A percentile compares a stretch with the other conserved stretches of the same genome.
Evolutionary conservation across 306 rosid species (phyloP).

Genomic region (Medicago lupulina): DNA sequence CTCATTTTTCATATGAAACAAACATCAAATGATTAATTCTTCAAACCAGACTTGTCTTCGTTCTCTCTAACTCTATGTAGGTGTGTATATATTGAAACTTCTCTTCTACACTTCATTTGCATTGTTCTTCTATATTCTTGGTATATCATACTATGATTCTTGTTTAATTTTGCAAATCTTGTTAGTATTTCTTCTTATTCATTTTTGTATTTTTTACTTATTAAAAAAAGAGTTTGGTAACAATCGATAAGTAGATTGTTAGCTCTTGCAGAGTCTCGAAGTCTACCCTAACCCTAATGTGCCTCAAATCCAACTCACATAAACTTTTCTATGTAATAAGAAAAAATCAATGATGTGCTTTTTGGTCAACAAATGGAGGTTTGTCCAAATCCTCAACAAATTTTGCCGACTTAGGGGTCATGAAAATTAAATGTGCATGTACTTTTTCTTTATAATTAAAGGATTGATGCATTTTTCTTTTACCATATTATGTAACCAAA

Average conservation of each 20-base stretch:
- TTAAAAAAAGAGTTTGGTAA: no score
- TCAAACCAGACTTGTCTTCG: background rate
- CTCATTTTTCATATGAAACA: background rate
- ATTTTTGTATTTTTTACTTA: background rate
- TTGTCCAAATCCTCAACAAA: background rate
- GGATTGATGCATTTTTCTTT: no score
- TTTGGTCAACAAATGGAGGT: background rate
- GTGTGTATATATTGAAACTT: background rate
- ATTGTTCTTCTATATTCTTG: background rate
- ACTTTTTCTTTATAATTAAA: no score
- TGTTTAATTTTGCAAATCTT: background rate
- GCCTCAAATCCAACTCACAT: no score
- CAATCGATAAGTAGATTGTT: no score
- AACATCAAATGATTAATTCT: background rate
- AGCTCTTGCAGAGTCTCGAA: no score
- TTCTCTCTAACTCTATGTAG: background rate
- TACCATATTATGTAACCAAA: no score
- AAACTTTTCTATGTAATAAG: no score
- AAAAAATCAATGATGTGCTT: background rate
- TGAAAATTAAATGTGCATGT: background rate
- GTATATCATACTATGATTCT: background rate
- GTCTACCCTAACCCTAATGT: no score
- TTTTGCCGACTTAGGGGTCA: constrained; percentile 1
- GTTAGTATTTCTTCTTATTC: background rate
- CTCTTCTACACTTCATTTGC: background rate